These are phyloP conservation scores for Benincasa hispida DNA, from an alignment of 306 rosid genomes.

Conservation along the genomic window DNA sequence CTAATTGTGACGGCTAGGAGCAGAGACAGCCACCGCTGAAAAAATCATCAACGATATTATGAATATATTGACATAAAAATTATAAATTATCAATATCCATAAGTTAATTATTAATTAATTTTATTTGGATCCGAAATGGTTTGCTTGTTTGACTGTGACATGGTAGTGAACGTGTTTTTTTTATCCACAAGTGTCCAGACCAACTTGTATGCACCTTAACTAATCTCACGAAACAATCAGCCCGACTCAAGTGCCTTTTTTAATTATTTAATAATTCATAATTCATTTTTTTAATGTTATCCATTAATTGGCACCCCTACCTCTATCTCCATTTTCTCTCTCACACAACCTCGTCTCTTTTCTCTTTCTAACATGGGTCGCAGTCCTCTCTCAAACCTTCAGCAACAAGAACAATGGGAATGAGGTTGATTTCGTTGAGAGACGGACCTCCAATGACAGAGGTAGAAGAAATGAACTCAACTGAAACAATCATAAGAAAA, in stretches of 20 bases:
- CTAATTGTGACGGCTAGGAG: constrained; percentile 68
- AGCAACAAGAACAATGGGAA: neutral
- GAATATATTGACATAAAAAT: neutral
- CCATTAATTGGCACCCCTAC: neutral
- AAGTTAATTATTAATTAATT: neutral
- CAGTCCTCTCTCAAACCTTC: neutral
- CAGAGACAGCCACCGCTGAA: constrained; percentile 86
- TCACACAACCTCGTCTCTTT: neutral
- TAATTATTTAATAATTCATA: neutral
- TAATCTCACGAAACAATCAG: too few relatives aligned
- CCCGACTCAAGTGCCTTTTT: neutral
- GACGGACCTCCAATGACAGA: neutral
- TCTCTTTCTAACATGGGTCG: neutral
- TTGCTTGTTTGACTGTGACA: neutral
- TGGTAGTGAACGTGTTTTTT: neutral
- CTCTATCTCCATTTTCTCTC: neutral
- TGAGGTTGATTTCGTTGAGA: neutral
- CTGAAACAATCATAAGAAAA: neutral
- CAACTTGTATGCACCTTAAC: too few relatives aligned
- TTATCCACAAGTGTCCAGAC: neutral
- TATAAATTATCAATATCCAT: neutral
- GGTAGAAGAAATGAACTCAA: neutral
- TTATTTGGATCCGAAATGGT: neutral
- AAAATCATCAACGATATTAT: constrained; percentile 13
- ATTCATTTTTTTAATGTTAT: neutral